A percentile compares a stretch with the other conserved stretches of the same genome.
Conservation (phyloP, 2,329 filamentous ascomycete genomes). For the Zasmidium citrigriseum region DNA sequence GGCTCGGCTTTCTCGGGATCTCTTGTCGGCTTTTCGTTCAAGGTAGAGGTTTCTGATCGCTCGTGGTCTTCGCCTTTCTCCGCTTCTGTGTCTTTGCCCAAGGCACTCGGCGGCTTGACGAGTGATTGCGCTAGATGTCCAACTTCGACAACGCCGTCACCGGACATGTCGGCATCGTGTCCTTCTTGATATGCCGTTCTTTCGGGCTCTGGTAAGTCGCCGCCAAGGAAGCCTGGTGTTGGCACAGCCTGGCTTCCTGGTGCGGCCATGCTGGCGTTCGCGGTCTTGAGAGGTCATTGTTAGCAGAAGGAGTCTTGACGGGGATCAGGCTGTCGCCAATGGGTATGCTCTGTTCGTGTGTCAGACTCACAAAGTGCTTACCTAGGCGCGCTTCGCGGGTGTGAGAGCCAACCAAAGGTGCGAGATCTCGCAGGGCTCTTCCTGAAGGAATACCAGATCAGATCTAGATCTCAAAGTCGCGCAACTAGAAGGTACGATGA, state of each 20-base stretch:
- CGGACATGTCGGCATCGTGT: conserved; percentile 43
- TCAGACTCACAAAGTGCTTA: conserved; percentile 1
- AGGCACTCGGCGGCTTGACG: not conserved
- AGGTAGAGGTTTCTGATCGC: conserved; percentile 11
- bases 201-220: conserved; percentile 32
- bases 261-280: conserved; percentile 13
- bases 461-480: not conserved
- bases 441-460: not conserved
- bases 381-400: not conserved
- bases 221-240: conserved; percentile 13
- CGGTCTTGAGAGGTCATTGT: conserved; percentile 1
- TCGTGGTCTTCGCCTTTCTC: conserved; percentile 7
- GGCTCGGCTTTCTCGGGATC: not conserved
- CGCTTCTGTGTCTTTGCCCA: conserved; percentile 3
- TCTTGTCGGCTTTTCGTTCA: conserved; percentile 1
- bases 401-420: not conserved
- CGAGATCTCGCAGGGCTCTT: not conserved
- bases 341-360: not conserved
- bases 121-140: not conserved
- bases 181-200: conserved; percentile 39
- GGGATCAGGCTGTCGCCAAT: not conserved
- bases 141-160: conserved; percentile 14
- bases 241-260: not conserved
- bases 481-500: no score
- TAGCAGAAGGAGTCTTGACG: not conserved